Conservation (phyloP, 805 yeast species). For the Middelhovenomyces tepae region DNA sequence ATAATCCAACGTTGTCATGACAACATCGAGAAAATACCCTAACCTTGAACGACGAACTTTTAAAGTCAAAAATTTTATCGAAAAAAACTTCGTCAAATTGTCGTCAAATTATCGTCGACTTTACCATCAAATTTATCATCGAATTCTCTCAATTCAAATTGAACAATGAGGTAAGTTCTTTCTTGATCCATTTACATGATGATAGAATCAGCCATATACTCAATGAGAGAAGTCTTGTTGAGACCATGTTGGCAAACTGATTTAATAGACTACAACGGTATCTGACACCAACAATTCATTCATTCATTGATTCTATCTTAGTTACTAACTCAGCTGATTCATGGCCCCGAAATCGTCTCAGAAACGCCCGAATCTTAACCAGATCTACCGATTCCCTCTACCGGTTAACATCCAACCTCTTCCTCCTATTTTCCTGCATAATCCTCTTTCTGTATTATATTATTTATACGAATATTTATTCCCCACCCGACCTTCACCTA, state of each 20-base stretch:
- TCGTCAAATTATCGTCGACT: too few relatives aligned
- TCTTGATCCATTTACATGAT: not conserved
- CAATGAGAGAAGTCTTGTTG: slow-evolving; percentile 8
- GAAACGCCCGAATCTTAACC: slow-evolving; percentile 18
- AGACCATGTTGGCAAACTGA: slow-evolving; percentile 22
- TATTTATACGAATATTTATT: slow-evolving; percentile 29
- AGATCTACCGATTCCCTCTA: slow-evolving; percentile 41
- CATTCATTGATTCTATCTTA: slow-evolving; percentile 10
- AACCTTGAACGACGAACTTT: too few relatives aligned
- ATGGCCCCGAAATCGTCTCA: slow-evolving; percentile 7
- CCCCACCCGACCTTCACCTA: slow-evolving; percentile 14
- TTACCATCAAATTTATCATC: too few relatives aligned
- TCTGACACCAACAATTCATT: slow-evolving; percentile 44
- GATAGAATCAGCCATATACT: not conserved
- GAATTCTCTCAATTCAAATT: too few relatives aligned
- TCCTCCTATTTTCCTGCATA: slow-evolving; percentile 51
- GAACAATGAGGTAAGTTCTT: not conserved
- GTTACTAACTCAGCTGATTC: not conserved
- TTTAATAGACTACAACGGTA: slow-evolving; percentile 95
- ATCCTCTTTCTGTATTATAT: slow-evolving; percentile 56
- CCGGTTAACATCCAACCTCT: slow-evolving; percentile 44
- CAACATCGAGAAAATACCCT: too few relatives aligned
- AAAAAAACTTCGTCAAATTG: too few relatives aligned
- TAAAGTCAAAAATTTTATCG: too few relatives aligned
- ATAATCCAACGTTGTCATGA: too few relatives aligned